Evolutionary conservation across 352 stramenopile species (phyloP).

Genomic region (Bremia lactucae): DNA sequence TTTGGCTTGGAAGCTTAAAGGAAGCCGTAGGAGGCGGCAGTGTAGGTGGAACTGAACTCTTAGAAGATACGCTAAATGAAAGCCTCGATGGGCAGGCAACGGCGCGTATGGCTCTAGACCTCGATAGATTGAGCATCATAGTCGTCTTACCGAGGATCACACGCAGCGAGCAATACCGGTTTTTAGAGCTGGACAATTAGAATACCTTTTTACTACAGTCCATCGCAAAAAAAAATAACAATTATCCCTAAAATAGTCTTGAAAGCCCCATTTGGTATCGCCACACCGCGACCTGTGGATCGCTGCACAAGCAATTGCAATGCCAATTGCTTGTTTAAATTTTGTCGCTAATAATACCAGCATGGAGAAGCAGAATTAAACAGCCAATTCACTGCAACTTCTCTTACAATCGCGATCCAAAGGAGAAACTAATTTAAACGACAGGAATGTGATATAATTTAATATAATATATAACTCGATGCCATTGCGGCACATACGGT

Average conservation of each 20-base stretch:
- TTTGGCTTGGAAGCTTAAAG: slow-evolving; percentile 5
- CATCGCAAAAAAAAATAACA: no score
- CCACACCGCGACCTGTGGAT: slow-evolving; percentile 89
- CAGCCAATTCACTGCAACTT: slow-evolving; percentile 46
- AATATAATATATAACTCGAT: no score
- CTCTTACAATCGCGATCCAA: slow-evolving; percentile 90
- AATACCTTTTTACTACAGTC: no score
- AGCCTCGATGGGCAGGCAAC: slow-evolving; percentile 2
- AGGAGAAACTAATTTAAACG: no score
- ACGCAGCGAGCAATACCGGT: no score
- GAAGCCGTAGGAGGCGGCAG: background rate
- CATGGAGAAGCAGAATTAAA: background rate
- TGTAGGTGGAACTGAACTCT: slow-evolving; percentile 3
- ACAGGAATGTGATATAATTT: no score
- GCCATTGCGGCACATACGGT: no score
- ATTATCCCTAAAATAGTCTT: no score
- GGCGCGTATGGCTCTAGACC: slow-evolving; percentile 11
- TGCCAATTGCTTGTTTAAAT: no score
- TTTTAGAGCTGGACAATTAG: no score
- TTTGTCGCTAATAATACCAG: background rate
- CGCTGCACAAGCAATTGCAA: slow-evolving; percentile 45
- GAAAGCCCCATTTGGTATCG: no score
- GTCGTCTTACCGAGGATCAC: no score
- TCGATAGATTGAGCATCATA: slow-evolving; percentile 20
- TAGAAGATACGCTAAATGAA: slow-evolving; percentile 11